Evolutionary conservation across 257 asterid species (phyloP).

Genomic region (Solanum phureja): DNA sequence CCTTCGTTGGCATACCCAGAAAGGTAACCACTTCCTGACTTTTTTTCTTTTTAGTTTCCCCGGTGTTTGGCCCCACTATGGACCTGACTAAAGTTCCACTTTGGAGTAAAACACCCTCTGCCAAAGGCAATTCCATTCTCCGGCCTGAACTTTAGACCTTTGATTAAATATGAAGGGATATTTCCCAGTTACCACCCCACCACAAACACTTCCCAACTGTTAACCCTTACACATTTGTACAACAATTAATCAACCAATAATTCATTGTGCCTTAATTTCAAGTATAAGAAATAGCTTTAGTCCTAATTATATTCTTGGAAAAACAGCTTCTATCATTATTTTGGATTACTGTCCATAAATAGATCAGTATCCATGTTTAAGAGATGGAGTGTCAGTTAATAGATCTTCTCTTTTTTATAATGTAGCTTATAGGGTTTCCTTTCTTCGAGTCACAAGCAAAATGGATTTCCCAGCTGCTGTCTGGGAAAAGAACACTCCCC

Average conservation of each 20-base stretch:
- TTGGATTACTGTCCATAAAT: not conserved
- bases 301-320: not conserved
- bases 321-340: not conserved
- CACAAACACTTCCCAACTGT: not conserved
- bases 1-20: constrained; percentile 72
- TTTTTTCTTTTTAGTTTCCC: not conserved
- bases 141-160: not conserved
- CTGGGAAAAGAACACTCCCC: constrained; percentile 67
- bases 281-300: not conserved
- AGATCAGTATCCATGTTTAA: not conserved
- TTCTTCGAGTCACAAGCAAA: constrained; percentile 94
- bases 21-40: constrained; percentile 32
- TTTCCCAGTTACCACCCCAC: not conserved
- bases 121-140: not conserved
- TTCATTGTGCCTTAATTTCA: not conserved
- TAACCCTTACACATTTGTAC: not conserved
- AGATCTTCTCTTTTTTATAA: not conserved
- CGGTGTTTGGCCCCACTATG: not conserved
- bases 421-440: constrained; percentile 71
- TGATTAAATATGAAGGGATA: not conserved
- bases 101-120: not conserved
- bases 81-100: too few species aligned
- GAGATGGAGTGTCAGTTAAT: not conserved
- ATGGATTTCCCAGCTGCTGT: constrained; percentile 76
- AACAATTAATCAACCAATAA: not conserved